phyloP scores from a whole-genome alignment of 495 filamentous ascomycete species.

The Endocarpon pusillum region DNA sequence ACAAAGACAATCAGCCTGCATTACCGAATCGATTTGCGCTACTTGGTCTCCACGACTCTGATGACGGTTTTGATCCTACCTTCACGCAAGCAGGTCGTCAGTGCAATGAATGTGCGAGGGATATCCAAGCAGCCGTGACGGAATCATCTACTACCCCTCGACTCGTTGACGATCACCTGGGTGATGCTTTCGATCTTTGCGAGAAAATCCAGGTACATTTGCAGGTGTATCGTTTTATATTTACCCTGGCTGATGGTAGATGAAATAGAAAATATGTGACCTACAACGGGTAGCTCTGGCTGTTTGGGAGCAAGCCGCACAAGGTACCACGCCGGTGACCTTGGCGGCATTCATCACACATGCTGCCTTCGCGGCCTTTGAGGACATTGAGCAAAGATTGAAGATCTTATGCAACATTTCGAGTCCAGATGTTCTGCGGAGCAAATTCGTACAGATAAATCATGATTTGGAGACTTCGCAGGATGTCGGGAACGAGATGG shows the following conservation, averaged over 20 bases:
- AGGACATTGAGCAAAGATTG: constrained; percentile 7
- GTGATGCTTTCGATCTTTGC: constrained; percentile 8
- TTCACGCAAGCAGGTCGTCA: too few species aligned
- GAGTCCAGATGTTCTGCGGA: constrained; percentile 4
- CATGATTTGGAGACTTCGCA: neutral
- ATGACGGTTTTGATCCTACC: too few species aligned
- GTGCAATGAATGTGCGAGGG: too few species aligned
- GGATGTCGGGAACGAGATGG: neutral
- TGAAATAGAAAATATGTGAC: constrained; percentile 8
- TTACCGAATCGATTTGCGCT: too few species aligned
- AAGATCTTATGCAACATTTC: constrained; percentile 4
- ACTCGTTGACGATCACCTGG: constrained; percentile 8
- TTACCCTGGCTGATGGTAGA: neutral
- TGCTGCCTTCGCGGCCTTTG: constrained; percentile 7
- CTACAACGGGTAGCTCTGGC: constrained; percentile 1
- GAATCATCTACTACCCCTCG: neutral
- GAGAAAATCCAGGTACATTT: constrained; percentile 8
- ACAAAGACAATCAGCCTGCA: too few species aligned
- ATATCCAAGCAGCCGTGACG: too few species aligned
- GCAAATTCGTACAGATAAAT: neutral
- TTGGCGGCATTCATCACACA: constrained; percentile 9
- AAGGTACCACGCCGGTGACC: constrained; percentile 3
- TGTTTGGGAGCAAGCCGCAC: constrained; percentile 10
- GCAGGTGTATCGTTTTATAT: neutral
- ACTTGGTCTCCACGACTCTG: too few species aligned